Percentiles rank a stretch among this genome's conserved stretches.
Conservation (phyloP, 805 yeast genomes). For the Metschnikowia vanudenii region DNA sequence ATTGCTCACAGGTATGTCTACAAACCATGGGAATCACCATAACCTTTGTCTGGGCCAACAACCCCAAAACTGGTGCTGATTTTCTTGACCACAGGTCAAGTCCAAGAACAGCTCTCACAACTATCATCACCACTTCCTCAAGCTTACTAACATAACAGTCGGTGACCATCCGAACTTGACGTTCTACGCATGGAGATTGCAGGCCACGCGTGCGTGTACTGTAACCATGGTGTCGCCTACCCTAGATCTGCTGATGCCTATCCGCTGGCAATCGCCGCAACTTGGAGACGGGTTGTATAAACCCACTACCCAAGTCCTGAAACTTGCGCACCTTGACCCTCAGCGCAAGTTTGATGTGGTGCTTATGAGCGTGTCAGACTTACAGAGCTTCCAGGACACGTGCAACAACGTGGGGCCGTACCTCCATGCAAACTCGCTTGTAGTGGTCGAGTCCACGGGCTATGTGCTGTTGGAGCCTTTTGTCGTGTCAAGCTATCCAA, state of each 20-base stretch:
- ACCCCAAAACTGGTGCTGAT: no score
- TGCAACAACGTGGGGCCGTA: slow-evolving; percentile 27
- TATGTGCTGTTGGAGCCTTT: slow-evolving; percentile 73
- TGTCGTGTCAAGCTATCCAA: slow-evolving; percentile 44
- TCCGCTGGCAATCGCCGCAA: slow-evolving; percentile 21
- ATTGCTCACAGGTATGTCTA: slow-evolving; percentile 17
- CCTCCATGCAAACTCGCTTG: slow-evolving; percentile 42
- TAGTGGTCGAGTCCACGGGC: slow-evolving; percentile 68
- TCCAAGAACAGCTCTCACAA: no score
- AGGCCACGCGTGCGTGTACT: slow-evolving; percentile 38
- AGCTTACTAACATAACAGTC: slow-evolving; percentile 28
- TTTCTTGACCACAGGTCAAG: no score
- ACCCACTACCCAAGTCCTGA: slow-evolving; percentile 19
- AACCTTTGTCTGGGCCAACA: no score
- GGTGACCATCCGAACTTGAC: slow-evolving; percentile 59
- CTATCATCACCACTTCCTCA: neutral
- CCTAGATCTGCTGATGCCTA: slow-evolving; percentile 18
- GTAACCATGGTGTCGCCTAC: slow-evolving; percentile 41
- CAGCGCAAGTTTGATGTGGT: slow-evolving; percentile 32
- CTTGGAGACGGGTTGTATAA: slow-evolving; percentile 15
- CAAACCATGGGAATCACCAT: no score
- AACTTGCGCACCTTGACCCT: slow-evolving; percentile 17
- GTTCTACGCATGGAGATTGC: slow-evolving; percentile 59
- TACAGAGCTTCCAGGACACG: slow-evolving; percentile 39
- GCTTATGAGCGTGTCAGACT: slow-evolving; percentile 33